Percentiles rank a stretch among this genome's conserved stretches.
phyloP scores from a whole-genome alignment of 305 asterid genomes.

The Striga hermonthica region DNA sequence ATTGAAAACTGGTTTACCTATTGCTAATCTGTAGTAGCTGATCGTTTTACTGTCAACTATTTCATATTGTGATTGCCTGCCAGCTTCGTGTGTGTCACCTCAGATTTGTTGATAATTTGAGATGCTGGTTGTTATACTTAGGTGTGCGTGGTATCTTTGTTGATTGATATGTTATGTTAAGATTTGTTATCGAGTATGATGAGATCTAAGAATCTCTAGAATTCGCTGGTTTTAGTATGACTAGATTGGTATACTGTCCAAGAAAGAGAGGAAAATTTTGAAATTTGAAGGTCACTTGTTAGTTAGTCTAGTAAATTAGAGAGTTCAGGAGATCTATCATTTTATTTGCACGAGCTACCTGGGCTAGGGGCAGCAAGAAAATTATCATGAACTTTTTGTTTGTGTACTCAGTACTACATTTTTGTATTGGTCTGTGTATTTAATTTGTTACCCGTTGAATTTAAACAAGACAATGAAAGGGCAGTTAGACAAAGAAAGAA shows the following conservation, averaged over 20 bases:
- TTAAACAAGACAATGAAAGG: too few species aligned
- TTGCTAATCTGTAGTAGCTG: not conserved
- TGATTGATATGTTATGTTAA: not conserved
- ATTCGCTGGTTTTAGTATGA: not conserved
- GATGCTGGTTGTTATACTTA: not conserved
- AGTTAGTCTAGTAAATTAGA: not conserved
- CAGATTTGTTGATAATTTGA: not conserved
- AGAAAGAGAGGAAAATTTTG: not conserved
- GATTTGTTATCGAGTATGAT: not conserved
- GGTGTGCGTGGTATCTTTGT: not conserved
- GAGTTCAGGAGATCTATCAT: not conserved
- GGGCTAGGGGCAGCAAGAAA: too few species aligned
- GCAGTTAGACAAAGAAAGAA: too few species aligned
- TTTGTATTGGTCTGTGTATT: too few species aligned
- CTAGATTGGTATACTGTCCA: not conserved
- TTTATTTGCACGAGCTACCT: too few species aligned
- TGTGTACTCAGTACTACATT: too few species aligned
- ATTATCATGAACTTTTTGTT: too few species aligned
- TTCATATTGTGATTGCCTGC: not conserved
- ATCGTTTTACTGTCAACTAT: not conserved
- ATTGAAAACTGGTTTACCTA: not conserved
- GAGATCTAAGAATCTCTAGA: not conserved
- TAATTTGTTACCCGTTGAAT: too few species aligned
- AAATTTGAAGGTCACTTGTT: not conserved
- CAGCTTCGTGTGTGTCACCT: not conserved